A percentile compares a stretch with the other conserved stretches of the same genome.
These are phyloP conservation scores for Termitomyces sp. DNA, from an alignment of 768 basidiomycete species.

Conservation along the genomic window DNA sequence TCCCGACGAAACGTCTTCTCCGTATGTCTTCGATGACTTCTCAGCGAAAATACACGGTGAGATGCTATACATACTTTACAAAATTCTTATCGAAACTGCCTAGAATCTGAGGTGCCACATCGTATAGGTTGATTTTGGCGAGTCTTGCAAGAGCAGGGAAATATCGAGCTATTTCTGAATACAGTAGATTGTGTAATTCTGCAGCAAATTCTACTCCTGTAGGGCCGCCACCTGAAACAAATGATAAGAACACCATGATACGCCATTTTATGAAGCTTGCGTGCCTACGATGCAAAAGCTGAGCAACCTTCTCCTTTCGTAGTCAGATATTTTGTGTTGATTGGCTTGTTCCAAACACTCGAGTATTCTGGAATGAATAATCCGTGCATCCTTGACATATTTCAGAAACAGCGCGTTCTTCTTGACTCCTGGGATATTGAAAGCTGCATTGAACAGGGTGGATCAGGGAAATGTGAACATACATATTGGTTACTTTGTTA, in stretches of 20 bases:
- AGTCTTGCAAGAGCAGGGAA: constrained; percentile 61
- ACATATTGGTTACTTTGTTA: constrained; percentile 52
- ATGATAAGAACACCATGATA: neutral
- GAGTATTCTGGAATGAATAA: constrained; percentile 66
- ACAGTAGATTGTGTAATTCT: constrained; percentile 73
- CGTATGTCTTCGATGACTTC: constrained; percentile 43
- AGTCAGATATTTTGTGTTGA: constrained; percentile 70
- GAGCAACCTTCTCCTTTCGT: constrained; percentile 67
- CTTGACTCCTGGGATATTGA: constrained; percentile 71
- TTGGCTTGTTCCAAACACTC: constrained; percentile 89
- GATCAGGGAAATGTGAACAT: neutral
- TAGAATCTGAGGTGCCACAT: constrained; percentile 75
- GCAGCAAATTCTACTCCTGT: constrained; percentile 83
- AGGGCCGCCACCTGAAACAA: constrained; percentile 55
- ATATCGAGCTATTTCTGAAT: constrained; percentile 53
- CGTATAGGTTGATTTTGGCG: constrained; percentile 73
- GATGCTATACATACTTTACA: constrained; percentile 36
- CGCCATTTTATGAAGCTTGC: constrained; percentile 11
- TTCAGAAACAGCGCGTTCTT: constrained; percentile 80
- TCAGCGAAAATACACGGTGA: neutral
- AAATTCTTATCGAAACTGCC: constrained; percentile 67
- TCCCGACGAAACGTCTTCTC: constrained; percentile 68
- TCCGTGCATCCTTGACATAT: constrained; percentile 69
- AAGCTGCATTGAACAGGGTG: constrained; percentile 35
- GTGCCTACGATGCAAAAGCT: constrained; percentile 84